Percentiles rank a stretch among this genome's conserved stretches.
phyloP scores from a whole-genome alignment of 2,329 filamentous ascomycete genomes.

The Basipetospora chlamydospora region DNA sequence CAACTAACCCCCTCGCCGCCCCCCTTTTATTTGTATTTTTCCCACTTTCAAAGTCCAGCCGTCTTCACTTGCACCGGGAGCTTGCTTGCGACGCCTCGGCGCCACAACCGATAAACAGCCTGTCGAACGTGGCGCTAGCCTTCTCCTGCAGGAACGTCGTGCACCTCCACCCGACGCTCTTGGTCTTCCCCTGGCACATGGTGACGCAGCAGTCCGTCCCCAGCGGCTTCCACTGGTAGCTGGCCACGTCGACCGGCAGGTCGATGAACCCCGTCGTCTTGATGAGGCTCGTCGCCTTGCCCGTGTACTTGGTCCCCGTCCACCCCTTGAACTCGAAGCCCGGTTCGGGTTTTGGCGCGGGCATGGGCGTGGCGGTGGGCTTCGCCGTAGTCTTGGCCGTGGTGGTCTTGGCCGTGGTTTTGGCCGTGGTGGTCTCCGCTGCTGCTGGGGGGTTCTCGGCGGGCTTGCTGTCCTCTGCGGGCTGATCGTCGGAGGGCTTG shows the following conservation, averaged over 20 bases:
- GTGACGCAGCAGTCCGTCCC: conserved; percentile 5
- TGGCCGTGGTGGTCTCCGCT: neutral
- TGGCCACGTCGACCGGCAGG: conserved; percentile 5
- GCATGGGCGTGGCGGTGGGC: no score
- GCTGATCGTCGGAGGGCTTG: no score
- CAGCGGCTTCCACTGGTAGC: conserved; percentile 6
- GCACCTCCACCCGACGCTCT: conserved; percentile 5
- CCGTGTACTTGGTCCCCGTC: neutral
- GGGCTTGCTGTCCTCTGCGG: no score
- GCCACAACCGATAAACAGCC: conserved; percentile 4
- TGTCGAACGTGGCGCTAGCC: conserved; percentile 1
- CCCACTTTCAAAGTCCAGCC: no score
- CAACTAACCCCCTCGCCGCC: no score
- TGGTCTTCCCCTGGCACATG: conserved; percentile 5
- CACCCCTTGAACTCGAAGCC: conserved; percentile 1
- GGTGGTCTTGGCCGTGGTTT: neutral
- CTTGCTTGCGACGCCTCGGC: neutral
- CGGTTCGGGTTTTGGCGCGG: no score
- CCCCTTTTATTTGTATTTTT: no score
- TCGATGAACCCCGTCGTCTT: conserved; percentile 6
- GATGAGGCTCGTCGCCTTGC: neutral
- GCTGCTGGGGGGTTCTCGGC: no score
- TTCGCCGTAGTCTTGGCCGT: no score
- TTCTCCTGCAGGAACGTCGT: conserved; percentile 2
- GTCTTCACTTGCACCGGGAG: conserved; percentile 3